These are phyloP conservation scores for Wallacemonas sp. DNA, from an alignment of 208 protist species.

Conservation along the genomic window DNA sequence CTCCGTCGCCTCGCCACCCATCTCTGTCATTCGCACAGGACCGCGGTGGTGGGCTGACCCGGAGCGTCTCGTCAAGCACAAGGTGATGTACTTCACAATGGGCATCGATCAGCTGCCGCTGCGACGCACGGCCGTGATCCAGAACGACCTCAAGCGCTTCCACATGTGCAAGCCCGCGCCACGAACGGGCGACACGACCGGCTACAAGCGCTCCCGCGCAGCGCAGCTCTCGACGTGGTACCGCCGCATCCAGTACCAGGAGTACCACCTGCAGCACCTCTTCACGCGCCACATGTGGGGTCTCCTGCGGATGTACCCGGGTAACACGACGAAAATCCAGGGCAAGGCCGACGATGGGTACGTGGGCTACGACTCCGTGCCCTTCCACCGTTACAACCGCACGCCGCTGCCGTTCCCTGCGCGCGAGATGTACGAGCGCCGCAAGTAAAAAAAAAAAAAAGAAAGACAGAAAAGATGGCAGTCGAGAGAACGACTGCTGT, in stretches of 20 bases:
- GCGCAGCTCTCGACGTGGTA: constrained; percentile 87
- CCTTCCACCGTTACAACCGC: constrained; percentile 88
- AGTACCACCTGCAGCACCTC: constrained; percentile 90
- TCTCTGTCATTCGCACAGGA: constrained; percentile 82
- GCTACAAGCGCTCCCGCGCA: constrained; percentile 78
- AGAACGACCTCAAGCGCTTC: constrained; percentile 71
- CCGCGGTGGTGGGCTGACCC: constrained; percentile 87
- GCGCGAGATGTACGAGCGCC: constrained; percentile 86
- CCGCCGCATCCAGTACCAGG: constrained; percentile 89
- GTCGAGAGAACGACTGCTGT: background rate
- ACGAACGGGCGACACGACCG: constrained; percentile 76
- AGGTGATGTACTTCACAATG: constrained; percentile 89
- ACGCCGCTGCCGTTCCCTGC: constrained; percentile 77
- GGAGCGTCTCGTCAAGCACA: constrained; percentile 86
- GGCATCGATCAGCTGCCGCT: constrained; percentile 88
- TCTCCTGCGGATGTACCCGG: constrained; percentile 82
- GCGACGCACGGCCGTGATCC: constrained; percentile 84
- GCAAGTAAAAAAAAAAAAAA: constrained; percentile 48
- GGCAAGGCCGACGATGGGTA: constrained; percentile 82
- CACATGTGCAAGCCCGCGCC: constrained; percentile 82
- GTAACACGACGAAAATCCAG: constrained; percentile 77
- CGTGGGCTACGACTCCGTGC: constrained; percentile 83
- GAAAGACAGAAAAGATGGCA: background rate
- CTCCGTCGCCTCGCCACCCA: constrained; percentile 72
- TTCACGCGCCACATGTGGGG: constrained; percentile 88